A percentile compares a stretch with the other conserved stretches of the same genome.
These are phyloP conservation scores for Aspergillus cavernicola DNA, from an alignment of 495 filamentous ascomycete species.

Conservation along the genomic window DNA sequence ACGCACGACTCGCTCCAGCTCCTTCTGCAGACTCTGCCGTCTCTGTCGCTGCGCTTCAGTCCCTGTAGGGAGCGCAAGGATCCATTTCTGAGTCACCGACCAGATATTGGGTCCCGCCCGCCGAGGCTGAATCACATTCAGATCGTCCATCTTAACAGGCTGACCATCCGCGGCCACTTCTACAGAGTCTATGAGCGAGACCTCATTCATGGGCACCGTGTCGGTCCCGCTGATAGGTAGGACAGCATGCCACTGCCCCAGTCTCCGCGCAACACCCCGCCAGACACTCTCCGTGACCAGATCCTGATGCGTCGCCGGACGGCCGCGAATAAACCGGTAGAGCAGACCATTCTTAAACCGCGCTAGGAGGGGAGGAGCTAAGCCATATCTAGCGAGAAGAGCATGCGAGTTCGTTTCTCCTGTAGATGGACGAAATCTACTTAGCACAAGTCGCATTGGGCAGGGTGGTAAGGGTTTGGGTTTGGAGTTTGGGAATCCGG, in stretches of 20 bases:
- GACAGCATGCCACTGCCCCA: conserved; percentile 91
- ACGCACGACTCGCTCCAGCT: conserved; percentile 64
- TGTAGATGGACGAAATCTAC: conserved; percentile 33
- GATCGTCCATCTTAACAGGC: conserved; percentile 23
- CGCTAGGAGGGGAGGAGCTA: conserved; percentile 84
- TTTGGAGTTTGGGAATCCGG: conserved; percentile 14
- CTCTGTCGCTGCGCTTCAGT: conserved; percentile 63
- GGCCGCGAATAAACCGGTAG: conserved; percentile 84
- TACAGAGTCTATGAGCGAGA: conserved; percentile 21
- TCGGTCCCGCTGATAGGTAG: conserved; percentile 41
- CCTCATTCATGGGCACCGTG: conserved; percentile 10
- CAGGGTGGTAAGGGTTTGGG: conserved; percentile 15
- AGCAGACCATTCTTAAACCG: conserved; percentile 95
- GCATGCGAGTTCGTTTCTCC: conserved; percentile 68
- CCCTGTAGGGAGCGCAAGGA: conserved; percentile 71
- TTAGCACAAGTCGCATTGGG: conserved; percentile 39
- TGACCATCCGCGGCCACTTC: conserved; percentile 27
- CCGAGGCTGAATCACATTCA: conserved; percentile 55
- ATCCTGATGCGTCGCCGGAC: conserved; percentile 73
- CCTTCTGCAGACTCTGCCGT: conserved; percentile 64
- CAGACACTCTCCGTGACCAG: conserved; percentile 67
- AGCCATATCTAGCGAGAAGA: conserved; percentile 69
- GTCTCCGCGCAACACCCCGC: conserved; percentile 73
- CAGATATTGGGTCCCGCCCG: conserved; percentile 77
- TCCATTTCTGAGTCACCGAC: conserved; percentile 95